phyloP scores from a whole-genome alignment of 768 basidiomycete species.

The Leccinum uliginosum region DNA sequence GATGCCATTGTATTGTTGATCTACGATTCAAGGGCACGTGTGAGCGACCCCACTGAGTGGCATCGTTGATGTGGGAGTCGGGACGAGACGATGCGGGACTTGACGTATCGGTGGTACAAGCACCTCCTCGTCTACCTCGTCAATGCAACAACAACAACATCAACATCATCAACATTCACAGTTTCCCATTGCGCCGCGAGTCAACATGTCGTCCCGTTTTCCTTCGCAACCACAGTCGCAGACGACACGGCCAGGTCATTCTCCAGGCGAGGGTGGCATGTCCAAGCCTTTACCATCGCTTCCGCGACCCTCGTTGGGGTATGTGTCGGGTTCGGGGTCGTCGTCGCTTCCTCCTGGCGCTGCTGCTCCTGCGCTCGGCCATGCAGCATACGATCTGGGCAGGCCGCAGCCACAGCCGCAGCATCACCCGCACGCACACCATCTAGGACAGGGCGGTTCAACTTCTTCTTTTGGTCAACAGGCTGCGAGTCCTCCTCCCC shows the following conservation, averaged over 20 bases:
- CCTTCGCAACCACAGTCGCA: background rate
- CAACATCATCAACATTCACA: background rate
- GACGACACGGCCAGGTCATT: background rate
- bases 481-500: background rate
- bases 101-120: background rate
- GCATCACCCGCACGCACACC: background rate
- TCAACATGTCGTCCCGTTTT: slow-evolving; percentile 15
- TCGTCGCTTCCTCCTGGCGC: background rate
- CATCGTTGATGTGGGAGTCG: no score
- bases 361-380: background rate
- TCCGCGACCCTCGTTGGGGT: background rate
- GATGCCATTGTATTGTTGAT: no score
- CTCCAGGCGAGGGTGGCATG: background rate
- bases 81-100: no score
- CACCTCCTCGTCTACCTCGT: background rate
- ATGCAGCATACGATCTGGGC: background rate
- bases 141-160: background rate
- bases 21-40: no score
- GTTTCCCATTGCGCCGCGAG: slow-evolving; percentile 2
- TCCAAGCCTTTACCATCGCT: background rate
- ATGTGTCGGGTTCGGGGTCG: background rate
- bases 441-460: background rate
- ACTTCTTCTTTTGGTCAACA: background rate
- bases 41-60: no score
- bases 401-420: background rate